phyloP scores from a whole-genome alignment of 768 basidiomycete genomes.

The Lepiota subincarnata region DNA sequence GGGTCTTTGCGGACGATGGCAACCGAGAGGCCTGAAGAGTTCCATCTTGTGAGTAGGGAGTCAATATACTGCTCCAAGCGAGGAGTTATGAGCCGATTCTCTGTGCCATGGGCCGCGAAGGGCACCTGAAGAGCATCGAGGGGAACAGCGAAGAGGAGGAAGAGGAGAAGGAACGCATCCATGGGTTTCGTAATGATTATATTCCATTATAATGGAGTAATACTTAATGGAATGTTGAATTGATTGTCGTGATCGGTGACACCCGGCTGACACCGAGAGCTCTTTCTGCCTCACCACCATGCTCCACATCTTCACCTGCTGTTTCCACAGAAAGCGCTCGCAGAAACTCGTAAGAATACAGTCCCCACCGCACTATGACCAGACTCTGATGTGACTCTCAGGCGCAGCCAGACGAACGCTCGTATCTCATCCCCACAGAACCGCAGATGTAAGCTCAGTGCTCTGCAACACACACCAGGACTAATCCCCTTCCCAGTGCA shows the following conservation, averaged over 20 bases:
- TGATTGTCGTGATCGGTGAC: too few species aligned
- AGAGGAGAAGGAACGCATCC: too few species aligned
- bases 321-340: conserved; percentile 17
- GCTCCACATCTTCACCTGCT: conserved; percentile 19
- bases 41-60: conserved; percentile 28
- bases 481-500: conserved; percentile 5
- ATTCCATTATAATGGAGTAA: too few species aligned
- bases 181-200: too few species aligned
- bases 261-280: neutral
- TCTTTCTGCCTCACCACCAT: conserved; percentile 8
- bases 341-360: conserved; percentile 12
- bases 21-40: conserved; percentile 36
- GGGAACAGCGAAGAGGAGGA: too few species aligned
- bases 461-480: neutral
- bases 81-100: conserved; percentile 18
- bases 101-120: too few species aligned
- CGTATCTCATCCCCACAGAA: conserved; percentile 26
- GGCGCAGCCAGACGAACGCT: conserved; percentile 20
- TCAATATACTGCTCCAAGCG: conserved; percentile 22
- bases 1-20: conserved; percentile 35
- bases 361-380: neutral
- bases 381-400: neutral
- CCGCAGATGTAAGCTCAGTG: conserved; percentile 17
- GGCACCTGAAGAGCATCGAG: too few species aligned
- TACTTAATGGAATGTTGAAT: too few species aligned